phyloP scores from a whole-genome alignment of 768 basidiomycete genomes.

The Mrakia gelida region DNA sequence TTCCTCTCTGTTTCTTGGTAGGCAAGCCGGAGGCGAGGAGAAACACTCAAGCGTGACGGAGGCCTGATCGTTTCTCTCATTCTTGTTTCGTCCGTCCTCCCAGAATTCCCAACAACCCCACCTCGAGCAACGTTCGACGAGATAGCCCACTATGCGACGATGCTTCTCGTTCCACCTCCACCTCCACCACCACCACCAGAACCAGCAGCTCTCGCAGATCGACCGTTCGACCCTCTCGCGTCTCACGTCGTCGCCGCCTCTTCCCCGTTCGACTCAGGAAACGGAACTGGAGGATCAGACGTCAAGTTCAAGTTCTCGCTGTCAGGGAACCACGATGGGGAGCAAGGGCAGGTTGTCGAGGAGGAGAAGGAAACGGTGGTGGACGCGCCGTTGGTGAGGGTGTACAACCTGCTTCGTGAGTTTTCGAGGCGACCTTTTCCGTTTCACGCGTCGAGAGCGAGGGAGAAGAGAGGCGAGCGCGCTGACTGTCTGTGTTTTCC shows the following conservation, averaged over 20 bases:
- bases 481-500: slow-evolving; percentile 18
- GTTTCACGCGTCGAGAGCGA: background rate
- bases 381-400: slow-evolving; percentile 76
- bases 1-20: background rate
- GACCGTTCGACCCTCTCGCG: slow-evolving; percentile 6
- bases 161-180: slow-evolving; percentile 16
- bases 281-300: background rate
- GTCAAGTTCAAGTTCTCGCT: slow-evolving; percentile 8
- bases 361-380: slow-evolving; percentile 40
- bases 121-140: slow-evolving; percentile 33
- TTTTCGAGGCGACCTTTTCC: slow-evolving; percentile 17
- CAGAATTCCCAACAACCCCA: slow-evolving; percentile 34
- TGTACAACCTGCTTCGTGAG: slow-evolving; percentile 87
- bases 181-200: background rate
- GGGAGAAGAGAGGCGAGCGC: background rate
- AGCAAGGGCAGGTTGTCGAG: background rate
- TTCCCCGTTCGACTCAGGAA: background rate
- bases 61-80: background rate
- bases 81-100: background rate
- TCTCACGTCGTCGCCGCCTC: background rate
- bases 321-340: background rate
- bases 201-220: background rate
- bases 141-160: slow-evolving; percentile 12
- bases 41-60: too few relatives aligned
- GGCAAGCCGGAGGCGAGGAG: too few relatives aligned